These are phyloP conservation scores for Forsythia viridissima DNA, from an alignment of 257 asterid genomes.

Conservation along the genomic window DNA sequence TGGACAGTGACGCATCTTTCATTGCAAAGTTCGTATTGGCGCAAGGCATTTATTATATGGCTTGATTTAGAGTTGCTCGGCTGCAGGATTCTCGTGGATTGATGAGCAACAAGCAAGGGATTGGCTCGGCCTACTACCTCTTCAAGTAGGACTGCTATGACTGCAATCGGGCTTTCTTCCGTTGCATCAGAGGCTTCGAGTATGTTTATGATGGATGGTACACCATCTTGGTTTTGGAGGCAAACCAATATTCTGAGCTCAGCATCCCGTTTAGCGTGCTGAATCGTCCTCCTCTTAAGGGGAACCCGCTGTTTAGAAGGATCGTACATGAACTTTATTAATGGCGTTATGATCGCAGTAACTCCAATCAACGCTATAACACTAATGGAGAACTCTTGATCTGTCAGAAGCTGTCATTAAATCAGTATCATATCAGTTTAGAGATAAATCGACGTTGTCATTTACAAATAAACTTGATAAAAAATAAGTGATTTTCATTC, in stretches of 20 bases:
- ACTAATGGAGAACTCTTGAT: slow-evolving; percentile 54
- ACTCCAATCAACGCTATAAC: slow-evolving; percentile 52
- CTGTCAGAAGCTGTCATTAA: slow-evolving; percentile 43
- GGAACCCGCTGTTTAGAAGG: slow-evolving; percentile 42
- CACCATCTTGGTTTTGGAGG: slow-evolving; percentile 56
- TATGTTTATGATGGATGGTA: slow-evolving; percentile 59
- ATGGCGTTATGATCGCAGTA: slow-evolving; percentile 56
- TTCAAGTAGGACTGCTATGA: slow-evolving; percentile 61
- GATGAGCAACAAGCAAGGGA: slow-evolving; percentile 70
- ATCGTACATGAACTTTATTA: slow-evolving; percentile 49
- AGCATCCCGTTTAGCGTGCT: slow-evolving; percentile 45
- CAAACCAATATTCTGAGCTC: slow-evolving; percentile 67
- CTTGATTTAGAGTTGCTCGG: slow-evolving; percentile 49
- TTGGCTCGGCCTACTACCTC: slow-evolving; percentile 75
- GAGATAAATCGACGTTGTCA: background rate
- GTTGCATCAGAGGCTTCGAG: slow-evolving; percentile 72
- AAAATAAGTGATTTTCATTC: background rate
- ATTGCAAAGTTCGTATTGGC: slow-evolving; percentile 64
- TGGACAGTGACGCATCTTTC: slow-evolving; percentile 53
- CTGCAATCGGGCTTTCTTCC: slow-evolving; percentile 55
- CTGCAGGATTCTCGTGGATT: slow-evolving; percentile 43
- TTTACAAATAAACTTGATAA: background rate
- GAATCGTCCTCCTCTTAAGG: slow-evolving; percentile 53
- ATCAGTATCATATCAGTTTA: background rate
- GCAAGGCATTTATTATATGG: slow-evolving; percentile 64